These are phyloP conservation scores for Irpex sp. DNA, from an alignment of 1,284 basidiomycete genomes.

Conservation along the genomic window DNA sequence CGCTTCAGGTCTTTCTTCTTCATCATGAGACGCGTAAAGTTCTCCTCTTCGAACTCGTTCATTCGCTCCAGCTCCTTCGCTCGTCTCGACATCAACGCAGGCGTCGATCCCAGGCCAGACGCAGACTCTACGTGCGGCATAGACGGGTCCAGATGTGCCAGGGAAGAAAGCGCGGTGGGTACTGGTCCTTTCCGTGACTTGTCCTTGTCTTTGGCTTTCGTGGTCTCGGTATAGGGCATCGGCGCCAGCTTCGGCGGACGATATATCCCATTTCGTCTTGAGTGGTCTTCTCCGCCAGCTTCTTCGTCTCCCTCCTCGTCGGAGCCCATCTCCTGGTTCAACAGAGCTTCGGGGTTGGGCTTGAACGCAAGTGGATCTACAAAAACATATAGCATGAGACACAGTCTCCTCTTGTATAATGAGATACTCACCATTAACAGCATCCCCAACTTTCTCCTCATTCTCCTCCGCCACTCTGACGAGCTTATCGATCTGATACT, in stretches of 20 bases:
- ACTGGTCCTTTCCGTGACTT: constrained; percentile 40
- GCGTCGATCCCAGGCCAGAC: constrained; percentile 69
- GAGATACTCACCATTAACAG: constrained; percentile 55
- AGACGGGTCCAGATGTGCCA: constrained; percentile 62
- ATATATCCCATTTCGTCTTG: constrained; percentile 63
- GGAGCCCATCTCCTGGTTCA: constrained; percentile 35
- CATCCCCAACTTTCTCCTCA: constrained; percentile 43
- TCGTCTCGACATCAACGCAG: constrained; percentile 54
- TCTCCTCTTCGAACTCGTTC: constrained; percentile 92
- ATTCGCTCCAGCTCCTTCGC: constrained; percentile 78
- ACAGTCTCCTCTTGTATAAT: not conserved
- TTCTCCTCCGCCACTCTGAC: constrained; percentile 66
- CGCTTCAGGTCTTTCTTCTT: constrained; percentile 84
- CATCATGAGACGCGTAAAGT: constrained; percentile 89
- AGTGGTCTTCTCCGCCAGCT: constrained; percentile 26
- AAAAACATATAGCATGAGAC: not conserved
- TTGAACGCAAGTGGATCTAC: constrained; percentile 87
- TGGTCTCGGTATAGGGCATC: constrained; percentile 78
- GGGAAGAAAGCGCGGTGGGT: constrained; percentile 67
- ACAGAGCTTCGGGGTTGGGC: constrained; percentile 75
- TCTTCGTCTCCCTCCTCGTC: constrained; percentile 28
- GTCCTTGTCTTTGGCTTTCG: constrained; percentile 37
- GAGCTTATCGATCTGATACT: constrained; percentile 94
- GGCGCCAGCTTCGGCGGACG: constrained; percentile 90
- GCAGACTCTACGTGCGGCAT: constrained; percentile 68